Conservation (phyloP, 2,329 filamentous ascomycete genomes). For the Didymella lethalis region DNA sequence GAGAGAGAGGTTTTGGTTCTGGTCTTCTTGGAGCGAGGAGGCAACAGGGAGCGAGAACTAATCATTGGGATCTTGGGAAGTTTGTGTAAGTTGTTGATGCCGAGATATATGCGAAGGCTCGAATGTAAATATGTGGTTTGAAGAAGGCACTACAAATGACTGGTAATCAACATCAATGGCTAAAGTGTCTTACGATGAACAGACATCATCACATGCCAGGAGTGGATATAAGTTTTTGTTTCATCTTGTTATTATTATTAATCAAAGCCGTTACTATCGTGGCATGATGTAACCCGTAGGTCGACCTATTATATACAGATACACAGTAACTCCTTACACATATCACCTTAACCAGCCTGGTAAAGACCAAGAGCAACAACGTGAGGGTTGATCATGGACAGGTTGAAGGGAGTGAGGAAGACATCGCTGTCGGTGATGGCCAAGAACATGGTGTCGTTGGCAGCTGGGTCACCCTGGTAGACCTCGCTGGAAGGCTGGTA, state of each 20-base stretch:
- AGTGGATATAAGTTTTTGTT: too few species aligned
- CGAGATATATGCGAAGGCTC: too few species aligned
- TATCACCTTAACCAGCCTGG: conserved; percentile 70
- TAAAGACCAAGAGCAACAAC: conserved; percentile 78
- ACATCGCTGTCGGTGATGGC: conserved; percentile 74
- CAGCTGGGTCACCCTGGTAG: conserved; percentile 70
- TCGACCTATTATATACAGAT: background rate
- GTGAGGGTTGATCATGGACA: conserved; percentile 76
- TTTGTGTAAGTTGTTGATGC: too few species aligned
- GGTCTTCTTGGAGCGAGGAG: too few species aligned
- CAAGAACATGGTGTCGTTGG: conserved; percentile 83
- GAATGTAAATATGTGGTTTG: too few species aligned
- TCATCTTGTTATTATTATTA: conserved; percentile 6
- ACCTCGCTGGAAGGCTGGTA: conserved; percentile 76
- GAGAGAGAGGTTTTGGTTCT: too few species aligned
- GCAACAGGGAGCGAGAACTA: too few species aligned
- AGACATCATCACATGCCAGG: too few species aligned
- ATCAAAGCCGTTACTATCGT: background rate
- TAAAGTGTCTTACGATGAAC: too few species aligned
- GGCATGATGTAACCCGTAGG: background rate
- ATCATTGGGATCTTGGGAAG: too few species aligned
- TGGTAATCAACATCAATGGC: too few species aligned
- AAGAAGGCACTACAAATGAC: too few species aligned
- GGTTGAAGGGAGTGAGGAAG: conserved; percentile 77
- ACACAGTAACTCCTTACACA: background rate